Percentiles rank a stretch among this genome's conserved stretches.
Conservation (phyloP, 345 rosid genomes). For the Brassica nigra region DNA sequence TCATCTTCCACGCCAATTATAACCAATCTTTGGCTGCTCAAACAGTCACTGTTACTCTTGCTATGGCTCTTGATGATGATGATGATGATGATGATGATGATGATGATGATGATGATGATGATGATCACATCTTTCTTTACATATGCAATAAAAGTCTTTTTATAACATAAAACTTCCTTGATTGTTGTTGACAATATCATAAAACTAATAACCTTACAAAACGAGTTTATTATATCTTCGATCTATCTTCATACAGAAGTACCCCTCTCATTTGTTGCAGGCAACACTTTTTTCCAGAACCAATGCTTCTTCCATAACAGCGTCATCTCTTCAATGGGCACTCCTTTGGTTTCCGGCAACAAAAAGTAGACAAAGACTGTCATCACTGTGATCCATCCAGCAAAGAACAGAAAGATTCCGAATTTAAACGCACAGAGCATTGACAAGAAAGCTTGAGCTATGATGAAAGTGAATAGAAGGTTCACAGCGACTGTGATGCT, state of each 20-base stretch:
- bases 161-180: background rate
- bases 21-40: too few species aligned
- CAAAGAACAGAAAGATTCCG: slow-evolving; percentile 88
- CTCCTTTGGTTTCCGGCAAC: slow-evolving; percentile 89
- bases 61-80: background rate
- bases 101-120: background rate
- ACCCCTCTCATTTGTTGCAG: slow-evolving; percentile 26
- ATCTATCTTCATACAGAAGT: background rate
- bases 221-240: background rate
- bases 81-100: too few species aligned
- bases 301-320: slow-evolving; percentile 86
- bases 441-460: slow-evolving; percentile 74
- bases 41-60: background rate
- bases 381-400: slow-evolving; percentile 76
- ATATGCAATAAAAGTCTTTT: background rate
- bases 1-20: too few species aligned
- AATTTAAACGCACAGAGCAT: slow-evolving; percentile 78
- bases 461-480: slow-evolving; percentile 80
- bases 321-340: slow-evolving; percentile 91
- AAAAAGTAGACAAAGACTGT: slow-evolving; percentile 71
- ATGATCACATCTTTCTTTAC: background rate
- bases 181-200: background rate
- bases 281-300: slow-evolving; percentile 82
- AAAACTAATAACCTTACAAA: background rate
- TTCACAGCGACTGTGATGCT: slow-evolving; percentile 92